phyloP scores from a whole-genome alignment of 352 stramenopile genomes.

The Phytophthora sojae region DNA sequence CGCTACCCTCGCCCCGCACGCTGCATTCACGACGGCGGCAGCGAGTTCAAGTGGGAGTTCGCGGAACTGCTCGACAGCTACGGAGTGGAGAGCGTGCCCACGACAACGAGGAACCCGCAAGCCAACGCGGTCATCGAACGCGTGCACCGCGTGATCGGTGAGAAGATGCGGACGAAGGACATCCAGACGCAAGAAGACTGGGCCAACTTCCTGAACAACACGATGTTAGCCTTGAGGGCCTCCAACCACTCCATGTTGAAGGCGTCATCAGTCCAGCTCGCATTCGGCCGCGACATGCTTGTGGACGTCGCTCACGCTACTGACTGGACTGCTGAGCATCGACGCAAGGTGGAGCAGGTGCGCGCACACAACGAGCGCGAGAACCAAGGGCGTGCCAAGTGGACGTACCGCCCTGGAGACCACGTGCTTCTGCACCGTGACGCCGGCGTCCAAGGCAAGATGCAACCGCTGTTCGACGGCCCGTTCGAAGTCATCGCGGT shows the following conservation, averaged over 20 bases:
- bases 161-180: constrained; percentile 7
- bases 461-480: neutral
- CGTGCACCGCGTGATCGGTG: constrained; percentile 8
- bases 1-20: neutral
- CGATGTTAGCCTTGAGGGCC: neutral
- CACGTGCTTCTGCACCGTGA: neutral
- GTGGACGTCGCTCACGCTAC: neutral
- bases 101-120: neutral
- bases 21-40: constrained; percentile 5
- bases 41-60: constrained; percentile 6
- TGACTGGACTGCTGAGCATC: neutral
- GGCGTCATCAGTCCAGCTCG: constrained; percentile 2
- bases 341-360: neutral
- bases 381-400: neutral
- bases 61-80: constrained; percentile 5
- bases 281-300: constrained; percentile 8
- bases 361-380: neutral
- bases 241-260: neutral
- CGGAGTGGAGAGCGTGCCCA: neutral
- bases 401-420: neutral
- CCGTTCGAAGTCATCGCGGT: neutral
- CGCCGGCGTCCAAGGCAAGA: neutral
- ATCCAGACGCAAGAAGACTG: neutral
- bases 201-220: constrained; percentile 13
- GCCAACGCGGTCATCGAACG: constrained; percentile 15